Evolutionary conservation across 1,139 yeast species (phyloP), one percentile per base, ranked within the genome.

Genomic region (Kurtzmaniella quercitrusa): DNA sequence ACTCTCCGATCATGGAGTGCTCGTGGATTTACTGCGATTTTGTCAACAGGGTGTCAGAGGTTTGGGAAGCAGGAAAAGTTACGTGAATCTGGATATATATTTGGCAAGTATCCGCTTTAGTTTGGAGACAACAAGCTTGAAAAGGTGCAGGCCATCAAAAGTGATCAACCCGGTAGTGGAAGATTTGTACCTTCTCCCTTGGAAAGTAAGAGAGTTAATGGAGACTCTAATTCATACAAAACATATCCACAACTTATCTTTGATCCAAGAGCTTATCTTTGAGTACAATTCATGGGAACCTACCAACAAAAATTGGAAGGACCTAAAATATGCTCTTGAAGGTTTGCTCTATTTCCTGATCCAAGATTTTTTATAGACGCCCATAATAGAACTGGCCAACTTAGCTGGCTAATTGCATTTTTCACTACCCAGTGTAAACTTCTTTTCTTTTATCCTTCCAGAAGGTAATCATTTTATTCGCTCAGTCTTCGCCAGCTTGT

Each of bases 201-300:
- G 76, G 76, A 60, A 62, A 39, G 50, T 69, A 2, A 59, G 77
- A 34, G 66, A 68, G 14, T 50, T 71, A 37, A 42, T 73, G 14
- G 62, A 71, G 41, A 75, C 70, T 44, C 55, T 72, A 34, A 48
- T 63, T 7, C 52, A 54, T 31, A 55, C 75, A 9, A 67, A 66
- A 44, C 74, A 78, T 52, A 62, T 76, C 18, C 62, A 64, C 7
- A 62, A 63, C 29, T 44, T 53, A 18, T 48, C 55, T 25, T 52
- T 74, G 40, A 47, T 72, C 11, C 46, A 50, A 3, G 63, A 64
- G 18, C 55, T 78, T 29, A 46, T 73, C 14, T 44, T 46, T 5
- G 65, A 65, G 34, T 77, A 59, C 51, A 50, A 55, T 8, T 40
- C 47, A 0, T 77, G 82, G 82, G 65, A 65, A 6, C 75, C 78